Evolutionary conservation across 2,329 filamentous ascomycete species (phyloP), one percentile per base, ranked within the genome.

Genomic region (Dothideomycetes sp.): DNA sequence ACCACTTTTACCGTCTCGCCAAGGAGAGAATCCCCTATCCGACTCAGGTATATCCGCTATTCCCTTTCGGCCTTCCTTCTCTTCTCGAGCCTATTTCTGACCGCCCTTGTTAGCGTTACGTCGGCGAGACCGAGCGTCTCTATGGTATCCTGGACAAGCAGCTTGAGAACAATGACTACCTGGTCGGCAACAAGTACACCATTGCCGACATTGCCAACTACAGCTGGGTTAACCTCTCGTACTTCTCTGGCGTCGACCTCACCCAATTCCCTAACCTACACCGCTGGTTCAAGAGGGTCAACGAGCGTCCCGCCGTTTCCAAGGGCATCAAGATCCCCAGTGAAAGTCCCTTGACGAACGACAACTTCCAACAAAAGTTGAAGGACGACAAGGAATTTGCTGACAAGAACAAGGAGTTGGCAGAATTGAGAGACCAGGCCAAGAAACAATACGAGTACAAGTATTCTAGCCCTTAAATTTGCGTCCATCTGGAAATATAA

Each of bases 381-480:
- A 61, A 65, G 52, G 59, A 67, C 3, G 67, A 74, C 24, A 56
- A 62, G 16, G 70, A 71, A 45, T 68, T 65, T 46, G 67, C 61
- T 51, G 59, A 68, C 56, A 62, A 64, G 52, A 62, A 69, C 46
- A 59, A 64, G 24, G 51, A 59, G 45, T 42, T 65, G 16, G 49
- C 47, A 41, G 56, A 62, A 31, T 39, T 60, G 33, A 53, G 60
- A 39, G 54, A 61, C 43, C 60, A 59, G 41, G 64, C 64, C 8
- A 67, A 68, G 51, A 59, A 66, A 49, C 54, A 68, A 50, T 68
- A 67, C 47, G 55, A 59, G 5, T 68, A 68, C 54, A 65, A 67
- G 52, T 68, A 60, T 48, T 49, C 60, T 11, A 62, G 58, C 39
- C 59, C 60, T 19, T 63, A 49, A 36, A 43, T 20, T 16, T 27